Percentiles rank a stretch among this genome's conserved stretches.
phyloP scores from a whole-genome alignment of 2,329 filamentous ascomycete species.

The Fusarium gaditjirri region DNA sequence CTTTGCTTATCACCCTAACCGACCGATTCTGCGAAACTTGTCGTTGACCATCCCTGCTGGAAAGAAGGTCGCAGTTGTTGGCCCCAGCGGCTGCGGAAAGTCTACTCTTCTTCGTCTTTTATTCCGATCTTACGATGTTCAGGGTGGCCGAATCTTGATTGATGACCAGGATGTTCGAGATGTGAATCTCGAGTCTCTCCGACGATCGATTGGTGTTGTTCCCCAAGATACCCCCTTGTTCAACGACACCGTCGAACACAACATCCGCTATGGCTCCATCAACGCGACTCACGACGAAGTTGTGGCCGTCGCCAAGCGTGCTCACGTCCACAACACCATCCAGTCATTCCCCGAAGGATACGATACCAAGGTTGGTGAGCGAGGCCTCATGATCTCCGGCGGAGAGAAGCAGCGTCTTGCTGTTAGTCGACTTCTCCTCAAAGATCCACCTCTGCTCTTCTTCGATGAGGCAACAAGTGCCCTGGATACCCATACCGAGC shows the following conservation, averaged over 20 bases:
- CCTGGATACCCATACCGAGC: slow-evolving; percentile 92
- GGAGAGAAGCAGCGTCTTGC: slow-evolving; percentile 94
- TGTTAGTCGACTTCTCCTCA: slow-evolving; percentile 83
- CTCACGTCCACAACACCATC: slow-evolving; percentile 86
- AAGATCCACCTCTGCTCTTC: slow-evolving; percentile 90
- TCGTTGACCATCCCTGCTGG: slow-evolving; percentile 91
- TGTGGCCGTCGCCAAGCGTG: slow-evolving; percentile 79
- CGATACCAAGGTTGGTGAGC: slow-evolving; percentile 89
- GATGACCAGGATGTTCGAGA: slow-evolving; percentile 92
- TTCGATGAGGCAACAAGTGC: slow-evolving; percentile 96
- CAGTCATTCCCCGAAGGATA: slow-evolving; percentile 87
- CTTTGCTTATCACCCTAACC: slow-evolving; percentile 89
- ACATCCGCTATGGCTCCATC: slow-evolving; percentile 91
- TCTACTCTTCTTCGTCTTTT: slow-evolving; percentile 90
- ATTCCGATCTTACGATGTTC: slow-evolving; percentile 94
- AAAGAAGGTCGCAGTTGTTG: slow-evolving; percentile 95
- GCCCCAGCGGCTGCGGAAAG: slow-evolving; percentile 95
- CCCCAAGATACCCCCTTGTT: slow-evolving; percentile 97
- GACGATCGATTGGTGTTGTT: slow-evolving; percentile 90
- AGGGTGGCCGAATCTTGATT: slow-evolving; percentile 85
- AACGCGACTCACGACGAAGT: slow-evolving; percentile 79
- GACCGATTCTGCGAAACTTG: slow-evolving; percentile 87
- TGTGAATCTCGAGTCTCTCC: slow-evolving; percentile 83
- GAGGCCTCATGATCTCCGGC: slow-evolving; percentile 95
- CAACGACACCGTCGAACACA: slow-evolving; percentile 95